Conservation (phyloP, 1,284 basidiomycete species). For the Rhodotorula sp. region DNA sequence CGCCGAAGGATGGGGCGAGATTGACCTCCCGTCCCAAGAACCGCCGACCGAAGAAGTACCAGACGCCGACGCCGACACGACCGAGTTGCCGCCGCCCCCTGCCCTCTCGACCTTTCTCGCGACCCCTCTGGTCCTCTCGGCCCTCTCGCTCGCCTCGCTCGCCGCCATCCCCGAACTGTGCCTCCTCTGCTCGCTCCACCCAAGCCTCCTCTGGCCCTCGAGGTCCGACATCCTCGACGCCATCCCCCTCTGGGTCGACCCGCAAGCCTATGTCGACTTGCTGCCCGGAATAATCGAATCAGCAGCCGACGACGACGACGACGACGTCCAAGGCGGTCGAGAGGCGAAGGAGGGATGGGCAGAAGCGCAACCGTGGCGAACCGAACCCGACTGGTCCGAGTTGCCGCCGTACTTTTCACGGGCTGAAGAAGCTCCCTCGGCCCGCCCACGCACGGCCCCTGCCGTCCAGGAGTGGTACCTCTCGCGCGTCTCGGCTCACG, state of each 20-base stretch:
- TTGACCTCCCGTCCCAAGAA: conserved; percentile 6
- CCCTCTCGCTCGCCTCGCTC: conserved; percentile 64
- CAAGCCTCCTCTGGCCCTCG: conserved; percentile 61
- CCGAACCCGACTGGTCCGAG: conserved; percentile 26
- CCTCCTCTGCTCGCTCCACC: conserved; percentile 62
- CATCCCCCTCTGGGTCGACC: conserved; percentile 69
- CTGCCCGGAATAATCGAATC: conserved; percentile 56
- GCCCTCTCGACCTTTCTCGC: conserved; percentile 65
- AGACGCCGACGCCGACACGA: conserved; percentile 2
- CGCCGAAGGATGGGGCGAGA: conserved; percentile 32
- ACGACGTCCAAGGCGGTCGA: conserved; percentile 47
- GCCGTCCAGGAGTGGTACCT: conserved; percentile 73
- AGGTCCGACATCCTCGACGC: conserved; percentile 67
- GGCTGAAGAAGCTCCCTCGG: background rate
- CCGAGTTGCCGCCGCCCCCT: conserved; percentile 47
- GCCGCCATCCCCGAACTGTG: conserved; percentile 61
- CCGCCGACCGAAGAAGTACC: background rate
- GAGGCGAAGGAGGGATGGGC: conserved; percentile 49
- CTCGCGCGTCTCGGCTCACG: conserved; percentile 58
- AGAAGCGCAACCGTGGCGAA: conserved; percentile 49
- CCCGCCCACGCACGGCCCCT: conserved; percentile 38
- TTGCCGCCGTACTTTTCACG: background rate
- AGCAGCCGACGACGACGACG: conserved; percentile 44
- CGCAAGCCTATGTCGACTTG: conserved; percentile 61
- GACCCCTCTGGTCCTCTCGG: conserved; percentile 59